Evolutionary conservation across 352 stramenopile species (phyloP).

Genomic region (Pythium diclinum): DNA sequence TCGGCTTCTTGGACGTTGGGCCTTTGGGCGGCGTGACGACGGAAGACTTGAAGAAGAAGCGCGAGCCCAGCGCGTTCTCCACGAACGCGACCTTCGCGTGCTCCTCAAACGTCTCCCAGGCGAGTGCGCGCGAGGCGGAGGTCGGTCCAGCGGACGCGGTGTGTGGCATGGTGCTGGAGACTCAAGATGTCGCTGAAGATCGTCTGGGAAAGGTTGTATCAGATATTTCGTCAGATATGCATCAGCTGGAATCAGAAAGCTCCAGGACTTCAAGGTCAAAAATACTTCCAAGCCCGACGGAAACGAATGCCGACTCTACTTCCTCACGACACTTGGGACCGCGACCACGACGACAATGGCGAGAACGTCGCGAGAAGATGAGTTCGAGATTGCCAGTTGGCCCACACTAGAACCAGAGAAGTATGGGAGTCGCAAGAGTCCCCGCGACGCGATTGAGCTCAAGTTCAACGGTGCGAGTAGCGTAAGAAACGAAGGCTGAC

Average conservation of each 20-base stretch:
- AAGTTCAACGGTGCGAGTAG: constrained; percentile 36
- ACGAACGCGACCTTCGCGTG: constrained; percentile 61
- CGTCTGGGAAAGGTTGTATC: constrained; percentile 1
- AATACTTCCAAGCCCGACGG: not conserved
- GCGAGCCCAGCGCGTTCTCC: constrained; percentile 45
- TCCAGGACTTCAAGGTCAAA: not conserved
- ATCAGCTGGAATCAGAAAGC: not conserved
- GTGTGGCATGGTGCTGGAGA: constrained; percentile 10
- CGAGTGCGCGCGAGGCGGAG: constrained; percentile 8
- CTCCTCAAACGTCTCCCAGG: constrained; percentile 72
- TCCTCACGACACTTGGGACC: not conserved
- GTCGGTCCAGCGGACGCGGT: not conserved
- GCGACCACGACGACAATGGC: not conserved
- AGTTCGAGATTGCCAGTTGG: not conserved
- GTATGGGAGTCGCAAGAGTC: not conserved
- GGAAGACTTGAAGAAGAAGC: constrained; percentile 62
- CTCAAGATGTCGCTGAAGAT: not conserved
- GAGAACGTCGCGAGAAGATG: not conserved
- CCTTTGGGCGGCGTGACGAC: not conserved
- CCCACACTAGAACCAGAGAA: not conserved
- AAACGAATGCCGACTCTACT: not conserved
- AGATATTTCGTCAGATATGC: constrained; percentile 1
- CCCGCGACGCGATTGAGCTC: constrained; percentile 32
- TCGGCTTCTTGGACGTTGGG: constrained; percentile 25
- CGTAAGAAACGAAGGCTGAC: not conserved